phyloP scores from a whole-genome alignment of 1,284 basidiomycete species.

The Melanopsichium pennsylvanicum region DNA sequence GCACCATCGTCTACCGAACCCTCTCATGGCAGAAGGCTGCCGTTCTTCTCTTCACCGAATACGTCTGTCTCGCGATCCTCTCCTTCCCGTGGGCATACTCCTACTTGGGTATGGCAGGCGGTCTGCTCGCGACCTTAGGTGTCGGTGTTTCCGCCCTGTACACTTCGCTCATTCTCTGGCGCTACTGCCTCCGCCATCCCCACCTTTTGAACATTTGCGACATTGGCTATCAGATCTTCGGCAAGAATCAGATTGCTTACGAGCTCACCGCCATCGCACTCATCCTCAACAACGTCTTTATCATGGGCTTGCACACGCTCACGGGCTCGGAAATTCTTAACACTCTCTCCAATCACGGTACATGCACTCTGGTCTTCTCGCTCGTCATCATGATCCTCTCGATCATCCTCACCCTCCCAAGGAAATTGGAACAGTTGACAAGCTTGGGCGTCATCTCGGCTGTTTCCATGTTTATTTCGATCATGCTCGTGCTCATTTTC shows the following conservation, averaged over 20 bases:
- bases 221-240: slow-evolving; percentile 72
- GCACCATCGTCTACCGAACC: slow-evolving; percentile 47
- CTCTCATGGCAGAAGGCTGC: slow-evolving; percentile 57
- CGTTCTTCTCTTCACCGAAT: slow-evolving; percentile 54
- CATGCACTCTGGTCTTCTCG: slow-evolving; percentile 72
- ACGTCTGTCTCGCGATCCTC: slow-evolving; percentile 60
- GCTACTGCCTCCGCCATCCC: slow-evolving; percentile 73
- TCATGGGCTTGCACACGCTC: slow-evolving; percentile 56
- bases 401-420: slow-evolving; percentile 50
- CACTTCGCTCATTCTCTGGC: slow-evolving; percentile 68
- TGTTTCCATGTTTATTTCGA: slow-evolving; percentile 56
- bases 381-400: slow-evolving; percentile 61
- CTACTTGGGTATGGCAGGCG: slow-evolving; percentile 59
- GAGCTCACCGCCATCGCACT: slow-evolving; percentile 65
- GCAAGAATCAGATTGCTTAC: slow-evolving; percentile 69
- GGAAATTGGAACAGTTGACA: slow-evolving; percentile 58
- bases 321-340: slow-evolving; percentile 69
- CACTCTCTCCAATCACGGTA: slow-evolving; percentile 71
- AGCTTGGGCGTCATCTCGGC: slow-evolving; percentile 57
- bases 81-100: slow-evolving; percentile 54
- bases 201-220: slow-evolving; percentile 72
- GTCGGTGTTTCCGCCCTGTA: slow-evolving; percentile 55
- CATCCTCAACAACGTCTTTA: slow-evolving; percentile 58
- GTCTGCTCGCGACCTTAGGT: slow-evolving; percentile 53
- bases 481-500: slow-evolving; percentile 54